Conservation (phyloP, 495 filamentous ascomycete species). For the Penicillium longicatenatum region DNA sequence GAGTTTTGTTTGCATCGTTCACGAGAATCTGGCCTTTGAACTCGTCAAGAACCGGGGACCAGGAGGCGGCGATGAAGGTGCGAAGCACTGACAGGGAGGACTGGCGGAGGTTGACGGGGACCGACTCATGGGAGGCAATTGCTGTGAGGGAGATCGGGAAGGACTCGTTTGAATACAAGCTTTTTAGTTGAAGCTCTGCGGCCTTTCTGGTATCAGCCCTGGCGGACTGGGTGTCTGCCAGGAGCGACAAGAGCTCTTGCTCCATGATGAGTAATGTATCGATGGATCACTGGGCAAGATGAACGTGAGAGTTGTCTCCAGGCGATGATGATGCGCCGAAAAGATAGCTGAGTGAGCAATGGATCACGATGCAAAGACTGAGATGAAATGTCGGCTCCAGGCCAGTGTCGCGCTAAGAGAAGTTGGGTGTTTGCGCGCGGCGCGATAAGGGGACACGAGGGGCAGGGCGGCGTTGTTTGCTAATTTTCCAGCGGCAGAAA, state of each 20-base stretch:
- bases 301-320: constrained; percentile 7
- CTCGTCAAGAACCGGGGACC: constrained; percentile 70
- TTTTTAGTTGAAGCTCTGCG: constrained; percentile 75
- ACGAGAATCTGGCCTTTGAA: constrained; percentile 63
- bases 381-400: constrained; percentile 13
- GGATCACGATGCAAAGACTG: constrained; percentile 10
- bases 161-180: constrained; percentile 62
- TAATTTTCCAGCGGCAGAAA: background rate
- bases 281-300: constrained; percentile 13
- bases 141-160: constrained; percentile 78
- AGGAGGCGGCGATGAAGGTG: constrained; percentile 76
- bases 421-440: constrained; percentile 17
- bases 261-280: constrained; percentile 59
- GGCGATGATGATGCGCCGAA: constrained; percentile 8
- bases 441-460: constrained; percentile 33
- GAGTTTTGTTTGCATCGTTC: constrained; percentile 68
- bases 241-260: constrained; percentile 77
- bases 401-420: constrained; percentile 13
- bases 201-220: constrained; percentile 70
- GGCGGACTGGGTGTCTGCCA: constrained; percentile 75
- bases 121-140: constrained; percentile 71
- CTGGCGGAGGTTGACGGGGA: constrained; percentile 76
- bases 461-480: constrained; percentile 21
- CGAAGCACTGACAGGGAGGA: constrained; percentile 79
- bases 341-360: constrained; percentile 7